phyloP scores from a whole-genome alignment of 2,329 filamentous ascomycete genomes.

The Lasiodiplodia hormozganensis region DNA sequence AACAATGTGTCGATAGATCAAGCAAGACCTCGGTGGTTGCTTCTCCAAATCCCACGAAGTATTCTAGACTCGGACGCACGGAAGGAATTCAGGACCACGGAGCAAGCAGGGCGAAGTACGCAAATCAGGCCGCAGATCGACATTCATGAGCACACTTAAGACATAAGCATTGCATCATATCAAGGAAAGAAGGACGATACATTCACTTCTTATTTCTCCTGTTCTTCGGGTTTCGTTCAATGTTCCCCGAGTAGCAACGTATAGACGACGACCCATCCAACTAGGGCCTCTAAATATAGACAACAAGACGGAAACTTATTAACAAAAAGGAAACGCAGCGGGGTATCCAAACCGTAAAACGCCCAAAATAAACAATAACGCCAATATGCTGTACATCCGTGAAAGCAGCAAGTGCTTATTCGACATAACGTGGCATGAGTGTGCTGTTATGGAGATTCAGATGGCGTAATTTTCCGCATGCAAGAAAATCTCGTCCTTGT shows the following conservation, averaged over 20 bases:
- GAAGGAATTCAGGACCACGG: neutral
- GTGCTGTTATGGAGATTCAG: conserved; percentile 49
- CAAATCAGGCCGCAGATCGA: neutral
- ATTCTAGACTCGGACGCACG: neutral
- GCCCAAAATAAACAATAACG: neutral
- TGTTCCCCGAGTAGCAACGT: neutral
- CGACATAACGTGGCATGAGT: neutral
- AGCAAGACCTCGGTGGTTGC: neutral
- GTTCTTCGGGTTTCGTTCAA: neutral
- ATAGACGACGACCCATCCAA: neutral
- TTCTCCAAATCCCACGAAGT: neutral
- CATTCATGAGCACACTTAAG: neutral
- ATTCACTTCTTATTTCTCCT: neutral
- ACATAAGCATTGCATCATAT: neutral
- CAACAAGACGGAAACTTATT: neutral
- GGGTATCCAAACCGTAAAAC: conserved; percentile 18
- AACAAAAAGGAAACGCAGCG: conserved; percentile 5
- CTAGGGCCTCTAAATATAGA: neutral
- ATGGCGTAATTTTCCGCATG: conserved; percentile 96
- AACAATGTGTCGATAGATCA: neutral
- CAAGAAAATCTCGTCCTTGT: conserved; percentile 87
- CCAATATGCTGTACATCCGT: conserved; percentile 1
- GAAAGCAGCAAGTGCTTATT: neutral
- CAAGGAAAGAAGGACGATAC: neutral
- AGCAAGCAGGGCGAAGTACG: neutral